These are phyloP conservation scores for Typha latifolia DNA, from an alignment of 176 grass and related monocot genomes.

Conservation along the genomic window DNA sequence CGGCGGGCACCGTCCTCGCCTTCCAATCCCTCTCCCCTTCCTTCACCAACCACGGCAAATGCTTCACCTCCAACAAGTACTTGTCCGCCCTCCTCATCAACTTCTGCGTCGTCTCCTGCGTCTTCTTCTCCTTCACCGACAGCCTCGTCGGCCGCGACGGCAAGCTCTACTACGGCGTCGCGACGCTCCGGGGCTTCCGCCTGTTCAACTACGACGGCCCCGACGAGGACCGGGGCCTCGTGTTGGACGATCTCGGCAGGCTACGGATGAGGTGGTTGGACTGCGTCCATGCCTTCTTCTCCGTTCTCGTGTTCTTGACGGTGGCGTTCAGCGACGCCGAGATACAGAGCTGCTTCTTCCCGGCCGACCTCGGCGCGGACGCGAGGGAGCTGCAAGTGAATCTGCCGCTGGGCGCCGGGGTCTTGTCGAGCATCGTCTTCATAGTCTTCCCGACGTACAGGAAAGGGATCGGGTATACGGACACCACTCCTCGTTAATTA, in stretches of 20 bases:
- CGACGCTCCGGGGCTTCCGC: conserved; percentile 28
- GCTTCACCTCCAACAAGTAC: conserved; percentile 21
- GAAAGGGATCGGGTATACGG: conserved; percentile 34
- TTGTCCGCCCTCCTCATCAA: conserved; percentile 22
- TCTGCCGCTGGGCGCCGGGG: conserved; percentile 30
- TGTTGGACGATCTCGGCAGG: background rate
- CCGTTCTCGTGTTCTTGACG: conserved; percentile 20
- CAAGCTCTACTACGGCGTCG: conserved; percentile 52
- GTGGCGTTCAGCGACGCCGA: conserved; percentile 31
- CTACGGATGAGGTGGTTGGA: conserved; percentile 13
- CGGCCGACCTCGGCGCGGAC: background rate
- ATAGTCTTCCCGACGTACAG: conserved; percentile 34
- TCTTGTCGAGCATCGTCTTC: conserved; percentile 36
- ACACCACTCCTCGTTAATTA: conserved; percentile 1
- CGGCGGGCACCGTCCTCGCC: conserved; percentile 38
- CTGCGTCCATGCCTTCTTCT: conserved; percentile 24
- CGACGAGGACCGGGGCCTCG: background rate
- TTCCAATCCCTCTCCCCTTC: conserved; percentile 28
- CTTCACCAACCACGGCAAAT: conserved; percentile 29
- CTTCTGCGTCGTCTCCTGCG: conserved; percentile 15
- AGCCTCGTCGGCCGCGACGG: conserved; percentile 26
- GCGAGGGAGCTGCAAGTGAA: conserved; percentile 24
- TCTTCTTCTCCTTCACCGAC: conserved; percentile 42
- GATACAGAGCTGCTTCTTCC: conserved; percentile 33
- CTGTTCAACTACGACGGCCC: conserved; percentile 32